A percentile compares a stretch with the other conserved stretches of the same genome.
Evolutionary conservation across 805 yeast genomes (phyloP).

Genomic region (Barnettozyma vustinii): DNA sequence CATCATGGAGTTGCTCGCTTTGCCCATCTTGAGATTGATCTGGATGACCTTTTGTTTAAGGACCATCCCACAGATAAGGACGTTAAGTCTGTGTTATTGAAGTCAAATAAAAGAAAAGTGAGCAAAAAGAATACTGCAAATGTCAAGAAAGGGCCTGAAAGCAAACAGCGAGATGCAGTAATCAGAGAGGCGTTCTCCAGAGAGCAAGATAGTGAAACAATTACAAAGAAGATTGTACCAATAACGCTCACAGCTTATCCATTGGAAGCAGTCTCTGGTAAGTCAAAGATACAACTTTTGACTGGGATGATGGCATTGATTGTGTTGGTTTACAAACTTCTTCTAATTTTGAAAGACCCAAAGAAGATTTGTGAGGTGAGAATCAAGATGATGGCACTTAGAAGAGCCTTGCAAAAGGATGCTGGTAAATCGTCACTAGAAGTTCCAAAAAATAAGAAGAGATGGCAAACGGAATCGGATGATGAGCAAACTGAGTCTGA

Average conservation of each 20-base stretch:
- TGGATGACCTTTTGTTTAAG: background rate
- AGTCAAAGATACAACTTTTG: background rate
- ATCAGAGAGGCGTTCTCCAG: too few species aligned
- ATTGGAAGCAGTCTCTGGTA: background rate
- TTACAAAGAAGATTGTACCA: background rate
- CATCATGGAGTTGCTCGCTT: background rate
- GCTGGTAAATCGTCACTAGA: background rate
- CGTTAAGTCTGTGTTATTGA: background rate
- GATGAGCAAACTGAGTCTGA: too few species aligned
- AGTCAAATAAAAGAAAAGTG: background rate
- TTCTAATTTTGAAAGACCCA: background rate
- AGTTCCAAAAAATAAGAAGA: background rate
- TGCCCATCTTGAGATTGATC: background rate
- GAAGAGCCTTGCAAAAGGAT: background rate
- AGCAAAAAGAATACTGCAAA: background rate
- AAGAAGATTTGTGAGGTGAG: background rate
- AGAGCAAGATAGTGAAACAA: background rate
- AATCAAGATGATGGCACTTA: background rate
- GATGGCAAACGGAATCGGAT: too few species aligned
- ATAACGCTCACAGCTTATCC: background rate
- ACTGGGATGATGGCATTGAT: background rate
- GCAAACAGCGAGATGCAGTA: background rate
- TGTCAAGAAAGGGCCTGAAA: background rate
- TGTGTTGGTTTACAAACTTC: background rate
- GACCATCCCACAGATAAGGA: background rate